Percentiles rank a stretch among this genome's conserved stretches.
phyloP scores from a whole-genome alignment of 2,329 filamentous ascomycete species.

The Ceratocystis albifundus region DNA sequence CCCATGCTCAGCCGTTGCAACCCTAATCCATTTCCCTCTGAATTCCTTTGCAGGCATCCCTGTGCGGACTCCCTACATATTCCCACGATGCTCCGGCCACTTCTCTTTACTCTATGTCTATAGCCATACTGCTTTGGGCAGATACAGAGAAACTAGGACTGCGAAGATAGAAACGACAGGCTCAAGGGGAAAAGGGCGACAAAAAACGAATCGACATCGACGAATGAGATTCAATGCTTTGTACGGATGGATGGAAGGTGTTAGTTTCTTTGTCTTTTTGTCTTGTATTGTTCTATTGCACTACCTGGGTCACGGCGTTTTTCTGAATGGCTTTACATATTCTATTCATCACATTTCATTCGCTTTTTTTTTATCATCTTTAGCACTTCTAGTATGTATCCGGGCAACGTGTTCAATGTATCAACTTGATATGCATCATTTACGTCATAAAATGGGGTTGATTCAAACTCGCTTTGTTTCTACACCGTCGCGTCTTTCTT shows the following conservation, averaged over 20 bases:
- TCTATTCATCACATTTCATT: constrained; percentile 18
- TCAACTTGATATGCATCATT: not conserved
- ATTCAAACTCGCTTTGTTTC: not conserved
- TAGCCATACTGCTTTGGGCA: not conserved
- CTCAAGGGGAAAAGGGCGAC: not conserved
- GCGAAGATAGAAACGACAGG: not conserved
- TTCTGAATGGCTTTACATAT: constrained; percentile 23
- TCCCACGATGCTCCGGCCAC: not conserved
- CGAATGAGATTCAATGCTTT: not conserved
- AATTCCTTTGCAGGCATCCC: not conserved
- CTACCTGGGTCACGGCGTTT: constrained; percentile 23
- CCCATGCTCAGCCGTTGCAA: not conserved
- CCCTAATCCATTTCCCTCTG: not conserved
- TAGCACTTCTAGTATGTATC: not conserved
- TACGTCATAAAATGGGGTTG: not conserved
- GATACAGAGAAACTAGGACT: not conserved
- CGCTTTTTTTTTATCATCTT: not conserved
- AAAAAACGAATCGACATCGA: not conserved
- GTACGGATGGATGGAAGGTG: constrained; percentile 12
- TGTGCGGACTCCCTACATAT: not conserved
- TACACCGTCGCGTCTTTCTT: constrained; percentile 6
- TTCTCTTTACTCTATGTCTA: not conserved
- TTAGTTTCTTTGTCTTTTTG: constrained; percentile 20
- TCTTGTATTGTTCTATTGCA: constrained; percentile 22
- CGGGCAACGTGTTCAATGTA: not conserved